These are phyloP conservation scores for Cutaneotrichosporon mucoides DNA, from an alignment of 1,284 basidiomycete genomes.

Conservation along the genomic window DNA sequence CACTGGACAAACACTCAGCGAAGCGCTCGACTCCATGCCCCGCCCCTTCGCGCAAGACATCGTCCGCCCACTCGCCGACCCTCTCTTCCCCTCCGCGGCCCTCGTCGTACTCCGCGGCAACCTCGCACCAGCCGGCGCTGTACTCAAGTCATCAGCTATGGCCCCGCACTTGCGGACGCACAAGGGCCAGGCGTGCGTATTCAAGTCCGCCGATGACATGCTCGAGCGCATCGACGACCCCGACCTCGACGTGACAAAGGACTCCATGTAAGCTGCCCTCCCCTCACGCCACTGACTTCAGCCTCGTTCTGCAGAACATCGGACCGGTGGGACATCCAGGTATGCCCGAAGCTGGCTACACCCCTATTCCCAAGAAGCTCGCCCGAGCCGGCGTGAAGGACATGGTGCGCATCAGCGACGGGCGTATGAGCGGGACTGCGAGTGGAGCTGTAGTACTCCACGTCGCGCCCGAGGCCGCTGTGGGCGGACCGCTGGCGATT, in stretches of 20 bases:
- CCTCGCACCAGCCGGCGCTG: constrained; percentile 39
- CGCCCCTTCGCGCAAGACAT: constrained; percentile 33
- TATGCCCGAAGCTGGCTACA: constrained; percentile 48
- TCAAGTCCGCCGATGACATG: constrained; percentile 33
- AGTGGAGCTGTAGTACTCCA: constrained; percentile 44
- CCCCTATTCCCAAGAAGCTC: constrained; percentile 45
- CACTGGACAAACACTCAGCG: constrained; percentile 44
- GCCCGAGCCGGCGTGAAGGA: constrained; percentile 42
- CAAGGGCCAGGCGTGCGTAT: constrained; percentile 38
- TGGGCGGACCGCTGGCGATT: constrained; percentile 43
- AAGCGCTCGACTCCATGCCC: constrained; percentile 31
- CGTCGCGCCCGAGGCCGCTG: constrained; percentile 44
- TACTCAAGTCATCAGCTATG: constrained; percentile 44
- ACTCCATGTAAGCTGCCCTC: constrained; percentile 23
- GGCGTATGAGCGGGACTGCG: constrained; percentile 47
- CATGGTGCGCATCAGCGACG: constrained; percentile 45
- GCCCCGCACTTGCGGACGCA: constrained; percentile 26
- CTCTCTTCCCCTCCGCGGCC: constrained; percentile 30
- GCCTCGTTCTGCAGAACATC: constrained; percentile 42
- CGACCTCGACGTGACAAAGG: constrained; percentile 29
- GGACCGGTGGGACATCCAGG: constrained; percentile 44
- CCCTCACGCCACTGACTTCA: constrained; percentile 5
- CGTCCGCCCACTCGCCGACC: constrained; percentile 34
- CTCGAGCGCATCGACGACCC: constrained; percentile 38
- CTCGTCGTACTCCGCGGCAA: constrained; percentile 44